These are phyloP conservation scores for Pterocarpus macrocarpus DNA, from an alignment of 306 rosid species.

Conservation along the genomic window DNA sequence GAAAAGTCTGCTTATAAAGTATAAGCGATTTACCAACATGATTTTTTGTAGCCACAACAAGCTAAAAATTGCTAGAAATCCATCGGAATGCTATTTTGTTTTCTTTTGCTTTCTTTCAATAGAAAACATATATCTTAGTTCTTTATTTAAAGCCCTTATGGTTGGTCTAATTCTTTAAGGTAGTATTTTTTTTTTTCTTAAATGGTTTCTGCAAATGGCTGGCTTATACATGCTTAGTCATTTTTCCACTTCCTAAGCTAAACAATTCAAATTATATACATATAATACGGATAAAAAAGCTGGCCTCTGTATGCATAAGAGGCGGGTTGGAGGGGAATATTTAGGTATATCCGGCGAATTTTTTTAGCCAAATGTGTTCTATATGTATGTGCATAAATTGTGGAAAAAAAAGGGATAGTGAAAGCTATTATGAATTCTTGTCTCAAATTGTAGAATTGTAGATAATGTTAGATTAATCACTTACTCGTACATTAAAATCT, in stretches of 20 bases:
- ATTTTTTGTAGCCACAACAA: slow-evolving; percentile 19
- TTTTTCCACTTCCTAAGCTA: slow-evolving; percentile 51
- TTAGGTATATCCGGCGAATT: neutral
- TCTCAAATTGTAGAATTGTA: too few species aligned
- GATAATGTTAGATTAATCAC: too few species aligned
- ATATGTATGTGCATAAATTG: too few species aligned
- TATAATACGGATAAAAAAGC: slow-evolving; percentile 40
- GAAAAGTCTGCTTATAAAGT: slow-evolving; percentile 47
- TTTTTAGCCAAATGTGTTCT: too few species aligned
- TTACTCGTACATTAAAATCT: too few species aligned
- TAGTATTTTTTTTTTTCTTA: neutral
- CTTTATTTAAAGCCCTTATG: neutral
- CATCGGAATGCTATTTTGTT: slow-evolving; percentile 22
- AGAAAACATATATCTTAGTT: neutral
- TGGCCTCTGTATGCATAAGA: slow-evolving; percentile 38
- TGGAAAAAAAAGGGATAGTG: too few species aligned
- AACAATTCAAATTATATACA: neutral
- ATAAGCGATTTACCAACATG: slow-evolving; percentile 21
- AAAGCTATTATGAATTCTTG: too few species aligned
- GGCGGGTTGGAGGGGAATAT: neutral
- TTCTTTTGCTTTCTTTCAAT: slow-evolving; percentile 12
- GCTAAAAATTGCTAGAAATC: slow-evolving; percentile 26
- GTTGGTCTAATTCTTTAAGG: slow-evolving; percentile 17
- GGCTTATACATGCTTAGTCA: slow-evolving; percentile 58
- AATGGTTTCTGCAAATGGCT: slow-evolving; percentile 37